Evolutionary conservation across 805 yeast genomes (phyloP), one percentile per base, ranked within the genome.

Genomic region (Lipomyces spencermartinsiae): DNA sequence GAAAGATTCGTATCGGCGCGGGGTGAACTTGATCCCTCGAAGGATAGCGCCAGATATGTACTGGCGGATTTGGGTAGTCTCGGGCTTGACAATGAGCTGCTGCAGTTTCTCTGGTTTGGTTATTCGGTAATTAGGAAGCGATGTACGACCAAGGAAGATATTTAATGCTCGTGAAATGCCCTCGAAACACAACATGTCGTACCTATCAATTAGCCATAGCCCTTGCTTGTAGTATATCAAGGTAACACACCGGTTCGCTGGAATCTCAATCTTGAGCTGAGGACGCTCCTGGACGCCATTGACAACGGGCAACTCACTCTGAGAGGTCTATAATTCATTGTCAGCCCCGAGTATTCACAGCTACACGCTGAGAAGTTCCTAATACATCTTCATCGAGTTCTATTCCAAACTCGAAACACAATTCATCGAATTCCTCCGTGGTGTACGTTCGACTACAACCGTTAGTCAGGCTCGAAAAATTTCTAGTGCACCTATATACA

Each of bases 181-280:
- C 81, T 95, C 99, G 74, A 93, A 90, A 83, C 99, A 96, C 73
- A 95, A 87, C 93, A 95, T 88, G 79, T 95, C 99, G 78, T 95
- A 96, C 49, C 73, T 70, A 10, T n/a, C 34, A 19, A 33, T 16
- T 25, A 64, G 31, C 46, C 53, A 8, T 29, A n/a, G 12, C 14
- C 43, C 16, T 37, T 12, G 1, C 16, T 1, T 8, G 10, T 10
- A 35, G 16, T 14, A 10, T 4, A 37, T 37, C 16, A 37, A 37
- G 16, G 0, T 37, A 35, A 58, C 59, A 2, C 55, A 66, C 84
- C 99, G 90, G 82, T 95, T 95, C 71, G 99, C 99, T 67, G 97
- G 98, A 72, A 96, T 89, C 80, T 95, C 99, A 76, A 95, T 92
- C 82, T 95, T 95, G 76, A 92, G 85, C 80, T 94, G 96, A n/a